phyloP scores from a whole-genome alignment of 495 filamentous ascomycete species.

The Aspergillus bridgeri region DNA sequence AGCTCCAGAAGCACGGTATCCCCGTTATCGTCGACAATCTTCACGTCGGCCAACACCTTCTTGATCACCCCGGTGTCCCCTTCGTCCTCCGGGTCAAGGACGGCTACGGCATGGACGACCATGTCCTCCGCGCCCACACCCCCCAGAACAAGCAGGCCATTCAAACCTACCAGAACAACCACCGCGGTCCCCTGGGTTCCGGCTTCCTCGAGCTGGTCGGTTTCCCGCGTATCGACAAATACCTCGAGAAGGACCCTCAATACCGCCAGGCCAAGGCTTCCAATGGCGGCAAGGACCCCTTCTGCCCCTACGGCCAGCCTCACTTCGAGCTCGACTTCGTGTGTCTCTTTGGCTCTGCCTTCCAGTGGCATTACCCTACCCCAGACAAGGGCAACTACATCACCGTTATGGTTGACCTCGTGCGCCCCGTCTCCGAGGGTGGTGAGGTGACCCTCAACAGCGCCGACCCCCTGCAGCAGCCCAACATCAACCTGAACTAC shows the following conservation, averaged over 20 bases:
- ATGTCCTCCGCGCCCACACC: conserved; percentile 49
- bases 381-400: conserved; percentile 47
- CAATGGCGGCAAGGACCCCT: conserved; percentile 54
- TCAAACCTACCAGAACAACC: conserved; percentile 42
- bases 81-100: conserved; percentile 56
- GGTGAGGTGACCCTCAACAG: conserved; percentile 52
- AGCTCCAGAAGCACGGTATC: conserved; percentile 50
- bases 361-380: conserved; percentile 60
- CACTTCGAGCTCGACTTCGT: conserved; percentile 67
- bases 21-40: conserved; percentile 40
- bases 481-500: conserved; percentile 61
- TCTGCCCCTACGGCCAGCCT: conserved; percentile 56
- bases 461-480: conserved; percentile 46
- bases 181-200: conserved; percentile 48
- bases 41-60: conserved; percentile 55
- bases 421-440: conserved; percentile 51
- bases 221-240: conserved; percentile 54
- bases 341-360: conserved; percentile 56
- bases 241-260: conserved; percentile 42
- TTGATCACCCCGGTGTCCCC: conserved; percentile 55
- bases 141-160: conserved; percentile 42
- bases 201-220: conserved; percentile 55
- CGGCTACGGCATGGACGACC: conserved; percentile 50
- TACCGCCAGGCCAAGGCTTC: conserved; percentile 47
- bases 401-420: conserved; percentile 59